A percentile compares a stretch with the other conserved stretches of the same genome.
Evolutionary conservation across 139 green algal genomes (phyloP).

Genomic region (Coelastrella sp.): DNA sequence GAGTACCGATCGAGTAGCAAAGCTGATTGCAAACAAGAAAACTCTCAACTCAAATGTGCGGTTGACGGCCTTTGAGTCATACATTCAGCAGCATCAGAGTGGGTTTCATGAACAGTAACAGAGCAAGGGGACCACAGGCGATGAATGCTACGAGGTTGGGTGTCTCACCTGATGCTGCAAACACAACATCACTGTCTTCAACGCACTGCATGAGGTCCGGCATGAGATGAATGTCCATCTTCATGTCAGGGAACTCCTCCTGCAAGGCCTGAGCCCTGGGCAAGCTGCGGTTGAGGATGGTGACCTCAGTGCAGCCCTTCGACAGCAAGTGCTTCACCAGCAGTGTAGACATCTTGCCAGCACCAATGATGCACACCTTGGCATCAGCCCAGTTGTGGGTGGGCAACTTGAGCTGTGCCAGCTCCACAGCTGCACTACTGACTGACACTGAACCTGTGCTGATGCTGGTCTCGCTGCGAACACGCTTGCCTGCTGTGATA

Average conservation of each 20-base stretch:
- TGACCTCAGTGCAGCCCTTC: constrained; percentile 94
- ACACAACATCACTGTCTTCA: constrained; percentile 89
- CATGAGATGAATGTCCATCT: constrained; percentile 96
- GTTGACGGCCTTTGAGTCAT: too few relatives aligned
- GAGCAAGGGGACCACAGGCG: too few relatives aligned
- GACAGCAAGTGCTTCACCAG: constrained; percentile 98
- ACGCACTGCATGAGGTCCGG: constrained; percentile 89
- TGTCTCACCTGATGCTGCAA: constrained; percentile 88
- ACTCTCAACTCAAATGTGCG: too few relatives aligned
- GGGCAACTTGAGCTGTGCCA: constrained; percentile 97
- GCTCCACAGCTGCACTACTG: constrained; percentile 95
- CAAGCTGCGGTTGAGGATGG: constrained; percentile 93
- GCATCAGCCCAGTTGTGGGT: constrained; percentile 84
- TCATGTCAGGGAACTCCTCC: constrained; percentile 96
- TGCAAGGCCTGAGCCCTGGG: constrained; percentile 90
- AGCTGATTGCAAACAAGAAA: too few relatives aligned
- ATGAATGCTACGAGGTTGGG: too few relatives aligned
- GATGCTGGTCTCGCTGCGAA: constrained; percentile 96
- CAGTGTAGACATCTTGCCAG: constrained; percentile 97
- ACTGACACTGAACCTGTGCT: constrained; percentile 94
- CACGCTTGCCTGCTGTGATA: constrained; percentile 96
- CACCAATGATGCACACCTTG: constrained; percentile 95
- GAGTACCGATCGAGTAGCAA: too few relatives aligned
- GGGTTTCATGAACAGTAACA: not conserved
- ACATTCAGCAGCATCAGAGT: too few relatives aligned